phyloP scores from a whole-genome alignment of 257 asterid genomes.

The Parsonsia alboflavescens region DNA sequence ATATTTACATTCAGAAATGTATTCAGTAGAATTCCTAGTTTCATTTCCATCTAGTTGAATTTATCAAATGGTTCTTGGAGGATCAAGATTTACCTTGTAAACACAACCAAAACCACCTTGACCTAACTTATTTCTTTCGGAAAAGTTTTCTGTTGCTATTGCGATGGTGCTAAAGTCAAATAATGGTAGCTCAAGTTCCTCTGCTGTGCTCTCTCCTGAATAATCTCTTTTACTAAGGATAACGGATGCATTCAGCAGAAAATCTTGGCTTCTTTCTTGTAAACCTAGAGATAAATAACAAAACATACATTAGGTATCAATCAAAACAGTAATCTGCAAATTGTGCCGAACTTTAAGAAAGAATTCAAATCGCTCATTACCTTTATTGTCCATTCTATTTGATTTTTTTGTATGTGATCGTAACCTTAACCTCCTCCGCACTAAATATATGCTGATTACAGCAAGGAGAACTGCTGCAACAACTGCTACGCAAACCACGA shows the following conservation, averaged over 20 bases:
- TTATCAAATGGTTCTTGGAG: background rate
- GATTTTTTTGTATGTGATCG: constrained; percentile 17
- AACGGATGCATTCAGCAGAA: constrained; percentile 38
- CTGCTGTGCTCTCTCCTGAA: constrained; percentile 42
- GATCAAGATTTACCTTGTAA: constrained; percentile 50
- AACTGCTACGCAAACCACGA: constrained; percentile 33
- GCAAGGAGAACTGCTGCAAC: constrained; percentile 36
- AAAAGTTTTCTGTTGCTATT: constrained; percentile 55
- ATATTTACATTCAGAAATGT: background rate
- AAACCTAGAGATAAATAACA: constrained; percentile 31
- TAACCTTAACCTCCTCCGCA: constrained; percentile 42
- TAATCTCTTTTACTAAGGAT: constrained; percentile 48
- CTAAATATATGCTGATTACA: constrained; percentile 26
- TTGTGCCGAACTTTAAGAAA: background rate
- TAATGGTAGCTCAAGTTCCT: constrained; percentile 70
- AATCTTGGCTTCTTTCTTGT: constrained; percentile 63
- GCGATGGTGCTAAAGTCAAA: constrained; percentile 43
- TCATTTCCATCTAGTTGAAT: background rate
- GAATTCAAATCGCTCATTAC: constrained; percentile 10
- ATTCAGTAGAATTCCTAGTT: background rate
- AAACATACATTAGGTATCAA: constrained; percentile 6
- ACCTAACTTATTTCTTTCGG: constrained; percentile 59
- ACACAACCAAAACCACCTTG: constrained; percentile 89
- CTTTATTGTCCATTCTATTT: constrained; percentile 21
- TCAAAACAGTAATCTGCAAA: background rate